These are phyloP conservation scores for Candida montana DNA, from an alignment of 805 yeast species.

Conservation along the genomic window DNA sequence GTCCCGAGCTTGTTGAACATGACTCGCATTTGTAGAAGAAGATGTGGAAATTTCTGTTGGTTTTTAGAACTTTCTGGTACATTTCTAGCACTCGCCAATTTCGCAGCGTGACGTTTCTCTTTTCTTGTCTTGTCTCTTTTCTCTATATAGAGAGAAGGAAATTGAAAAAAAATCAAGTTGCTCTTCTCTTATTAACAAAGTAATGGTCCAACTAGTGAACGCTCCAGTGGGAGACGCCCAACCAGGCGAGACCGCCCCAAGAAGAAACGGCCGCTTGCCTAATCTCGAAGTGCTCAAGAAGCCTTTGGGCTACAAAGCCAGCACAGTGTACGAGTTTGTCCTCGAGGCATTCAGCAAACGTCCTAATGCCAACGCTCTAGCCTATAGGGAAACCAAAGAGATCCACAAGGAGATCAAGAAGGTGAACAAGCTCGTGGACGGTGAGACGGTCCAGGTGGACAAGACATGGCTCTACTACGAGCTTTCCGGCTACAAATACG, in stretches of 20 bases:
- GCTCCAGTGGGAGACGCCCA: slow-evolving; percentile 68
- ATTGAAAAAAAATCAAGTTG: background rate
- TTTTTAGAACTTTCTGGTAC: too few relatives aligned
- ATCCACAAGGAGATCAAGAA: slow-evolving; percentile 70
- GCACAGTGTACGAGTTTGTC: slow-evolving; percentile 66
- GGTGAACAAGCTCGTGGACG: slow-evolving; percentile 72
- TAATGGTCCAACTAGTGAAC: slow-evolving; percentile 25
- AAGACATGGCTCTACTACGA: slow-evolving; percentile 89
- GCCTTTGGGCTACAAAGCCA: slow-evolving; percentile 61
- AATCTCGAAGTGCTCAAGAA: slow-evolving; percentile 41
- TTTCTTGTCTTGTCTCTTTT: too few relatives aligned
- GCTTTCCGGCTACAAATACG: slow-evolving; percentile 62
- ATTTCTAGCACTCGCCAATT: too few relatives aligned
- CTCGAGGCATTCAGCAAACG: slow-evolving; percentile 55
- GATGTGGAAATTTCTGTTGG: too few relatives aligned
- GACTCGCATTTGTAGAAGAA: too few relatives aligned
- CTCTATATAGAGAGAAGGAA: too few relatives aligned
- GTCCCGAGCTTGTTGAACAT: too few relatives aligned
- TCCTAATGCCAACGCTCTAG: slow-evolving; percentile 55
- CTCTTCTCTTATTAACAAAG: background rate
- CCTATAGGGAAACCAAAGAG: slow-evolving; percentile 72
- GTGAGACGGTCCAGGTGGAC: slow-evolving; percentile 62
- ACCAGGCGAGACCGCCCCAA: slow-evolving; percentile 78
- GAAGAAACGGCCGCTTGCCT: slow-evolving; percentile 54
- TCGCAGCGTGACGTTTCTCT: too few relatives aligned